Evolutionary conservation across 352 stramenopile species (phyloP).

Genomic region (Globisporangium uncinulatum): DNA sequence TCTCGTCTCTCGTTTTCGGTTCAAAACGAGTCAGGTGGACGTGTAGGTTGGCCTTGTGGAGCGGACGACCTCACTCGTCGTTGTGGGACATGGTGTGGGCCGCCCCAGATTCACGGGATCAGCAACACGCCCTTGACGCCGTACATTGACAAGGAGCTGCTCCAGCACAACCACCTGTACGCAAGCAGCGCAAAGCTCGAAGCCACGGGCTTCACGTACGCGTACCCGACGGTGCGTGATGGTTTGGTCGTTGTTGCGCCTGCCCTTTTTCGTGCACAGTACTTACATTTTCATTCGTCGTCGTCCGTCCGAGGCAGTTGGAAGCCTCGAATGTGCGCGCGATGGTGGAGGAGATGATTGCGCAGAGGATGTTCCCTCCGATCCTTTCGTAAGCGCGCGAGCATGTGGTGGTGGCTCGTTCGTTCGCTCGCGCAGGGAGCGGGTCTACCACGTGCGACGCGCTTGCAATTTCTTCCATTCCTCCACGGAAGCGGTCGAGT

Average conservation of each 20-base stretch:
- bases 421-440: too few species aligned
- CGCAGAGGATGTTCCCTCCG: slow-evolving; percentile 76
- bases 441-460: too few species aligned
- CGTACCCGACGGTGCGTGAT: slow-evolving; percentile 46
- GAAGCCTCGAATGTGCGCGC: slow-evolving; percentile 46
- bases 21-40: too few species aligned
- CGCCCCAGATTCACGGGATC: slow-evolving; percentile 34
- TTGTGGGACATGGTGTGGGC: not conserved
- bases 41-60: not conserved
- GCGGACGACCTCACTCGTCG: not conserved
- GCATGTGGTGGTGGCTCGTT: too few species aligned
- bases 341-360: slow-evolving; percentile 68
- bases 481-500: too few species aligned
- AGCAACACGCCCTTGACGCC: slow-evolving; percentile 80
- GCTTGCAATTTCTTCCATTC: too few species aligned
- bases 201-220: slow-evolving; percentile 67
- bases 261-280: too few species aligned
- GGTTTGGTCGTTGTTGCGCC: not conserved
- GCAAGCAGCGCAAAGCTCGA: slow-evolving; percentile 75
- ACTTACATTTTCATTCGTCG: too few species aligned
- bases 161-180: slow-evolving; percentile 83
- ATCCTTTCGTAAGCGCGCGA: slow-evolving; percentile 33
- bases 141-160: slow-evolving; percentile 86
- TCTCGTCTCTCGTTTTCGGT: not conserved
- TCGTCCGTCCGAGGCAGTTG: slow-evolving; percentile 23